These are phyloP conservation scores for Amauroascus verrucosus DNA, from an alignment of 2,329 filamentous ascomycete species.

Conservation along the genomic window DNA sequence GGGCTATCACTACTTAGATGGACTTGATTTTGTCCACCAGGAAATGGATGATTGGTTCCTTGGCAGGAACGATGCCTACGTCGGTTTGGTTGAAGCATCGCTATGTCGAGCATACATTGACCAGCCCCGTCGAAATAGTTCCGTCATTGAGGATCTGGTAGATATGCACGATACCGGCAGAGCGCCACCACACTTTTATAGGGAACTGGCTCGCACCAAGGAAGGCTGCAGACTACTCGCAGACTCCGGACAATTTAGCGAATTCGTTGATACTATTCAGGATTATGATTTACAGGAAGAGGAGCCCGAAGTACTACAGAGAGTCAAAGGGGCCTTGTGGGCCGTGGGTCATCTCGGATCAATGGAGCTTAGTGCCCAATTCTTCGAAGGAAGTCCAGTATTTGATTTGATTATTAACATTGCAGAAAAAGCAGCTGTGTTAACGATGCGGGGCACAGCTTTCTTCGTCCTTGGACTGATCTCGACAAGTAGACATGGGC, in stretches of 20 bases:
- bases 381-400: slow-evolving; percentile 81
- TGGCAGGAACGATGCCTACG: slow-evolving; percentile 92
- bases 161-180: slow-evolving; percentile 46
- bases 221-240: slow-evolving; percentile 85
- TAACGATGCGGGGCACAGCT: slow-evolving; percentile 88
- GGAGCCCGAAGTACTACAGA: slow-evolving; percentile 74
- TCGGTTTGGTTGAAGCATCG: slow-evolving; percentile 88
- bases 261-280: slow-evolving; percentile 79
- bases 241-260: slow-evolving; percentile 91
- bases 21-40: slow-evolving; percentile 94
- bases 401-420: slow-evolving; percentile 80
- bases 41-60: slow-evolving; percentile 99
- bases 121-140: slow-evolving; percentile 39
- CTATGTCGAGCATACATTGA: slow-evolving; percentile 69
- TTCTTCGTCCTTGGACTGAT: slow-evolving; percentile 94
- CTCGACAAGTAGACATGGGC: slow-evolving; percentile 78
- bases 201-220: slow-evolving; percentile 81
- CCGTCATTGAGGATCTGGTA: slow-evolving; percentile 48
- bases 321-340: slow-evolving; percentile 95
- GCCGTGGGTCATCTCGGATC: slow-evolving; percentile 96
- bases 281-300: slow-evolving; percentile 78
- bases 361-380: slow-evolving; percentile 92
- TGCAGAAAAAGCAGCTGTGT: slow-evolving; percentile 74
- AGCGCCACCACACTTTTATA: slow-evolving; percentile 96
- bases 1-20: slow-evolving; percentile 94